Percentiles rank a stretch among this genome's conserved stretches.
Evolutionary conservation across 352 stramenopile genomes (phyloP).

Genomic region (Phytophthora hibernalis): DNA sequence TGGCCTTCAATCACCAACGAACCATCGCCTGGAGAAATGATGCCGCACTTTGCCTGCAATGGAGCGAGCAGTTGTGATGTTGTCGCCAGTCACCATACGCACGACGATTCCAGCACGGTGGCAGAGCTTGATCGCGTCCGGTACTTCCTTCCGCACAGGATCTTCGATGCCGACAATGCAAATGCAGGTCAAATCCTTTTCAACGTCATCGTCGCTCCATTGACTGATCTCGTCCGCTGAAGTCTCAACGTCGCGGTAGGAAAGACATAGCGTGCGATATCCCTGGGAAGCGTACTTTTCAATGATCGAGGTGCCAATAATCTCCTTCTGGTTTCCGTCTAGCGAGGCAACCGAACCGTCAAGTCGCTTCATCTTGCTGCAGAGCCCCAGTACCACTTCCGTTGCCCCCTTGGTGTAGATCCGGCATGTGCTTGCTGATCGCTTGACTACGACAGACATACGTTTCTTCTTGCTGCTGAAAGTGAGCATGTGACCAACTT

Average conservation of each 20-base stretch:
- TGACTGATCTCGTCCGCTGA: slow-evolving; percentile 69
- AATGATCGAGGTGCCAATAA: slow-evolving; percentile 70
- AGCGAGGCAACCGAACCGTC: slow-evolving; percentile 67
- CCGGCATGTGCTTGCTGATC: slow-evolving; percentile 50
- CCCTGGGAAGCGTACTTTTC: slow-evolving; percentile 86
- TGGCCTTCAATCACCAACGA: slow-evolving; percentile 74
- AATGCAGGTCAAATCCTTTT: slow-evolving; percentile 90
- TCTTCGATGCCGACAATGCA: slow-evolving; percentile 95
- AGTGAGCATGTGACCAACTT: slow-evolving; percentile 80
- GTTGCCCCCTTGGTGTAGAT: slow-evolving; percentile 85
- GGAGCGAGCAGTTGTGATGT: slow-evolving; percentile 92
- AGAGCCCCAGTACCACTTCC: slow-evolving; percentile 78
- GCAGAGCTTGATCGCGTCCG: slow-evolving; percentile 92
- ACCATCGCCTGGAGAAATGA: slow-evolving; percentile 58
- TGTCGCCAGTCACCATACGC: slow-evolving; percentile 99
- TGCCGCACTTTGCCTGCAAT: slow-evolving; percentile 83
- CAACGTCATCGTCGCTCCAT: slow-evolving; percentile 80
- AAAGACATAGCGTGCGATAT: slow-evolving; percentile 85
- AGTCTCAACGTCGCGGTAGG: slow-evolving; percentile 82
- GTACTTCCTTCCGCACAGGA: slow-evolving; percentile 93
- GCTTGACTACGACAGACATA: slow-evolving; percentile 79
- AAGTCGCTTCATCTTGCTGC: slow-evolving; percentile 68
- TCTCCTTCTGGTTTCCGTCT: slow-evolving; percentile 61
- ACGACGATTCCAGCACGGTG: slow-evolving; percentile 96
- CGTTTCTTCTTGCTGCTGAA: slow-evolving; percentile 88